Evolutionary conservation across 495 filamentous ascomycete species (phyloP).

Genomic region (Pseudomonodictys pantanalensis): DNA sequence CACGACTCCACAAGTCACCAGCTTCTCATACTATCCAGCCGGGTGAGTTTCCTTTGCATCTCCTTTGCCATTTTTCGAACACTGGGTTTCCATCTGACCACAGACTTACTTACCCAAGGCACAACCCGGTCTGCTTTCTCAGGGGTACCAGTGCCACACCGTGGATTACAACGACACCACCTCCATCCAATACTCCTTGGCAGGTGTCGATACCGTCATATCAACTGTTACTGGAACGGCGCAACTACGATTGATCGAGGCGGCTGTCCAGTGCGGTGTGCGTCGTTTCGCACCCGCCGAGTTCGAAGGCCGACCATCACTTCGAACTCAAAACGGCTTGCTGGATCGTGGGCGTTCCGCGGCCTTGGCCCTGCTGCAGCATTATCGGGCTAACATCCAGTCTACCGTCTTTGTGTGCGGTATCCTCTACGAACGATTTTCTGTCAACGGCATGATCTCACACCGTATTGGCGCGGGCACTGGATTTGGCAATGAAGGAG

Average conservation of each 20-base stretch:
- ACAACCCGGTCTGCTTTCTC: constrained; percentile 37
- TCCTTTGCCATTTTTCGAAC: neutral
- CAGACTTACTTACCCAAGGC: constrained; percentile 20
- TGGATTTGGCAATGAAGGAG: constrained; percentile 54
- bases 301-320: constrained; percentile 60
- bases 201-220: constrained; percentile 70
- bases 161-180: constrained; percentile 61
- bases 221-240: constrained; percentile 65
- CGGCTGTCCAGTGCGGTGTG: constrained; percentile 62
- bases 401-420: constrained; percentile 70
- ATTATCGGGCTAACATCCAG: constrained; percentile 54
- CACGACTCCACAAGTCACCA: constrained; percentile 57
- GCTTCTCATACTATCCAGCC: constrained; percentile 64
- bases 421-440: constrained; percentile 73
- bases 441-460: constrained; percentile 56
- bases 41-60: constrained; percentile 44
- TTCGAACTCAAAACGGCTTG: constrained; percentile 45
- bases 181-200: constrained; percentile 59
- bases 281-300: constrained; percentile 70
- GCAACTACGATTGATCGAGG: constrained; percentile 70
- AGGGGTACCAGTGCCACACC: constrained; percentile 57
- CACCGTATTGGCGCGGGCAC: constrained; percentile 52
- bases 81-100: neutral
- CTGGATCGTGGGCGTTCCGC: constrained; percentile 56
- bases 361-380: constrained; percentile 55